Evolutionary conservation across 2,329 filamentous ascomycete genomes (phyloP).

Genomic region (Magnaporthales sp.): DNA sequence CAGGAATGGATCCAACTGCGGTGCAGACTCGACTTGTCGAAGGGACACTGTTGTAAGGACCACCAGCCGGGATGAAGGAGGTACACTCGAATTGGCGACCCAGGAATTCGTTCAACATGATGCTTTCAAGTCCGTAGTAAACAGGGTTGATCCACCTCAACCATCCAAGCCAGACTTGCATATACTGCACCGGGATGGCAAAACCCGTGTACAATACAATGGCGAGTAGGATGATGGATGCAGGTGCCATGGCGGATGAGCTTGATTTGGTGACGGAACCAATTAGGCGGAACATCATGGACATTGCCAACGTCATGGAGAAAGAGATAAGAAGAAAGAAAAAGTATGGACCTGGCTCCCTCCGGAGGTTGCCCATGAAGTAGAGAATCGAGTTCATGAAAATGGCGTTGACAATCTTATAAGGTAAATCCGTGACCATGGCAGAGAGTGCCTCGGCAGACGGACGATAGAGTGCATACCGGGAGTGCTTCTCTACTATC

Average conservation of each 20-base stretch:
- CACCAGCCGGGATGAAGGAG: constrained; percentile 23
- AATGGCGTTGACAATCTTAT: constrained; percentile 13
- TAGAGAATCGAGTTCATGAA: constrained; percentile 31
- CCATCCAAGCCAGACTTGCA: constrained; percentile 66
- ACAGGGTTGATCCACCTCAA: constrained; percentile 66
- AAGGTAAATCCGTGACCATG: constrained; percentile 62
- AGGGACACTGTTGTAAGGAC: background rate
- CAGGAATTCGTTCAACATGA: constrained; percentile 67
- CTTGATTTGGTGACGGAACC: constrained; percentile 44
- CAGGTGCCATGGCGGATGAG: constrained; percentile 26
- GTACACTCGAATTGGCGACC: constrained; percentile 48
- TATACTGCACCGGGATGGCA: constrained; percentile 38
- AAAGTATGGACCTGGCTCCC: constrained; percentile 53
- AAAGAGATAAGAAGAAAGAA: constrained; percentile 56
- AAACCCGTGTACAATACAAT: constrained; percentile 45
- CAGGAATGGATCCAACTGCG: constrained; percentile 44
- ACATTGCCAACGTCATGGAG: constrained; percentile 51
- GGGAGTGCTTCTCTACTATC: constrained; percentile 83
- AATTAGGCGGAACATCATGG: constrained; percentile 54
- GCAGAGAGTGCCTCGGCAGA: constrained; percentile 81
- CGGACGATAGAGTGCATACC: constrained; percentile 87
- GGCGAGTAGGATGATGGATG: constrained; percentile 31
- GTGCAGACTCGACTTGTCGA: constrained; percentile 20
- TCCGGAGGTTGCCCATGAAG: constrained; percentile 29
- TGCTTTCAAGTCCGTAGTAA: constrained; percentile 62